Evolutionary conservation across 2,329 filamentous ascomycete genomes (phyloP).

Genomic region (Sclerotinia minor): DNA sequence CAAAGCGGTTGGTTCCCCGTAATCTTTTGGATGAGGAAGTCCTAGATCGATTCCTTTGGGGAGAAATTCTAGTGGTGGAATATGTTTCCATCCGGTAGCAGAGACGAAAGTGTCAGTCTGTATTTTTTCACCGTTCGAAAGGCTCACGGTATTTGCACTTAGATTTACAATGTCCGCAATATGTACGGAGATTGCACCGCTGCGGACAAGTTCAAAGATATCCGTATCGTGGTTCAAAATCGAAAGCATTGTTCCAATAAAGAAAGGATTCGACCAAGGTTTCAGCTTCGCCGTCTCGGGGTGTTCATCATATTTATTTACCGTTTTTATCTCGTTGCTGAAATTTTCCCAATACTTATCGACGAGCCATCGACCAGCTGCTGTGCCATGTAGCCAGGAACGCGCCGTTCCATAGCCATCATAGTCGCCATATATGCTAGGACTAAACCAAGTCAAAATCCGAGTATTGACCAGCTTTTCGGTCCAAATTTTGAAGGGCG

Average conservation of each 20-base stretch:
- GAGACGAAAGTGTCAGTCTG: conserved; percentile 54
- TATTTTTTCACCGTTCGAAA: conserved; percentile 51
- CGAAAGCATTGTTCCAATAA: conserved; percentile 55
- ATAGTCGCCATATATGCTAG: conserved; percentile 68
- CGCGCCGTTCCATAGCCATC: conserved; percentile 59
- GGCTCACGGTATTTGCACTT: conserved; percentile 48
- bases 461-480: conserved; percentile 68
- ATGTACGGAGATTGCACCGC: conserved; percentile 54
- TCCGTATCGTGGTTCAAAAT: conserved; percentile 61
- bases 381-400: conserved; percentile 57
- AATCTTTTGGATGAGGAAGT: conserved; percentile 49
- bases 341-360: conserved; percentile 59
- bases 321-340: conserved; percentile 53
- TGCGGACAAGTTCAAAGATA: conserved; percentile 57
- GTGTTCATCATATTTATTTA: conserved; percentile 55
- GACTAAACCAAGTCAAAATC: conserved; percentile 71
- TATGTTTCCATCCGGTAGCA: conserved; percentile 60
- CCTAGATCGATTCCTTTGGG: conserved; percentile 52
- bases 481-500: conserved; percentile 65
- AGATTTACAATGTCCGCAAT: conserved; percentile 53
- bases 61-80: conserved; percentile 54
- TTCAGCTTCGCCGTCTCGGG: conserved; percentile 55
- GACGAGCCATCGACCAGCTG: conserved; percentile 56
- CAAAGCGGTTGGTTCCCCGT: conserved; percentile 40
- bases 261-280: conserved; percentile 54